Evolutionary conservation across 176 grass and related monocot species (phyloP).

Genomic region (Thalia dealbata): DNA sequence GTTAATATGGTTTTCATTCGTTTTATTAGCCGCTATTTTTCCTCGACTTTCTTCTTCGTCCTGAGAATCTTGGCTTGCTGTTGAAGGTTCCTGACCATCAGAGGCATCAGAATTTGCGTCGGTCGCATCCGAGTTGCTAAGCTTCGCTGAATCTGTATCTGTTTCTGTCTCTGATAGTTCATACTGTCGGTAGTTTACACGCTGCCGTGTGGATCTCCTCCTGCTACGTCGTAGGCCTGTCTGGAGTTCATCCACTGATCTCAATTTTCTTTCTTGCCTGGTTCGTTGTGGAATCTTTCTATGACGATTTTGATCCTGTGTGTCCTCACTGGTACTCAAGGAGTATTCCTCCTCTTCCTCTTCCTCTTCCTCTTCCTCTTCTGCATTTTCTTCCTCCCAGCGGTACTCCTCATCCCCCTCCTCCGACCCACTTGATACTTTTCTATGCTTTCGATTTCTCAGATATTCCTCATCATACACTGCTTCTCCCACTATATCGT

Average conservation of each 20-base stretch:
- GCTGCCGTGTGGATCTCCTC: conserved; percentile 51
- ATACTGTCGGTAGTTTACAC: conserved; percentile 49
- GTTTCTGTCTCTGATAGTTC: conserved; percentile 42
- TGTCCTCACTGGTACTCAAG: conserved; percentile 58
- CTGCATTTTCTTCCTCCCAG: conserved; percentile 53
- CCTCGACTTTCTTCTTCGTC: conserved; percentile 57
- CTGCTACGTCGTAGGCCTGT: conserved; percentile 62
- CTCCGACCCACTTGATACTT: conserved; percentile 43
- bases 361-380: conserved; percentile 48
- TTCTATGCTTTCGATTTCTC: conserved; percentile 44
- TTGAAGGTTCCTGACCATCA: conserved; percentile 34
- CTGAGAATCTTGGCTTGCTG: conserved; percentile 46
- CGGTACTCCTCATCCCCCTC: conserved; percentile 55
- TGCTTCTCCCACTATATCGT: conserved; percentile 89
- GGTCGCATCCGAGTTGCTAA: conserved; percentile 27
- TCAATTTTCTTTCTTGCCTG: conserved; percentile 35
- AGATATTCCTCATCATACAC: conserved; percentile 92
- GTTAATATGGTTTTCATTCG: conserved; percentile 29
- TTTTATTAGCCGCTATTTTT: conserved; percentile 11
- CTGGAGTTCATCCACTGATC: conserved; percentile 43
- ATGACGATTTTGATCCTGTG: conserved; percentile 26
- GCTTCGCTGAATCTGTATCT: conserved; percentile 31
- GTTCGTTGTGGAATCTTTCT: conserved; percentile 31
- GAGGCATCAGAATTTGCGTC: conserved; percentile 41
- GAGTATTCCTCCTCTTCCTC: conserved; percentile 47